Base-by-base conservation (phyloP, 495 filamentous ascomycete species). In the Talaromyces nanjingensis region DNA sequence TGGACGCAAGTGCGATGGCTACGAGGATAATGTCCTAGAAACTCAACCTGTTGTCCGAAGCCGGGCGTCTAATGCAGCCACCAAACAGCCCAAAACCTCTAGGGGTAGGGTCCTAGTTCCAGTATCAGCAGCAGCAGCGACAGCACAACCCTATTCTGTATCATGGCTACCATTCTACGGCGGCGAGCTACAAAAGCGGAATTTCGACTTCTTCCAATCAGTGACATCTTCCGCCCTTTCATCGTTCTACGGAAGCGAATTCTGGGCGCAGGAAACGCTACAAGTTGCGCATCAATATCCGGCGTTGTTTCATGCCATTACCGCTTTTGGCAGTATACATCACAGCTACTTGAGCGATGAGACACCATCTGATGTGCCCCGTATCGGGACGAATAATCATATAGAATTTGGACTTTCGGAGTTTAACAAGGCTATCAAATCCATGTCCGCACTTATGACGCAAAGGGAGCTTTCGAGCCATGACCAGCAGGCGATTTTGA, bases 1-100 rank as follows among this genome's bases (percentile, higher is more conserved):
- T 24, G 60, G 60, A 29, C 60, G 60, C 16, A 53, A 62, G n/a
- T 62, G 60, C 47, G 60, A 62, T 34, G 60, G 60, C 7, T 62
- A 62, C 25, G 60, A 62, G 31, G 45, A 62, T 25, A 14, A 27
- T 14, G 22, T 12, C 45, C 20, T 31, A 18, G 29, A 34, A 9
- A 14, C 24, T 4, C 53, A 49, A 4, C n/a, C 45, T 2, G 11
- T 9, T 49, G 45, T 2, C 6, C 18, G 2, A 20, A 20, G 16
- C 8, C 45, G 45, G 18, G 5, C 45, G n/a, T 49, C 45, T 49
- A 49, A 18, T 20, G 6, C 8, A 49, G 6, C 18, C 4, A 18
- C 31, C 4, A 59, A 20, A 37, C n/a, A 18, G n/a, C 33, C 22
- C 57, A 39, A 42, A 42, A 42, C 37, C 6, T 9, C 34, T 33